Conservation (phyloP, 768 basidiomycete genomes). For the Clitopilus hobsonii region DNA sequence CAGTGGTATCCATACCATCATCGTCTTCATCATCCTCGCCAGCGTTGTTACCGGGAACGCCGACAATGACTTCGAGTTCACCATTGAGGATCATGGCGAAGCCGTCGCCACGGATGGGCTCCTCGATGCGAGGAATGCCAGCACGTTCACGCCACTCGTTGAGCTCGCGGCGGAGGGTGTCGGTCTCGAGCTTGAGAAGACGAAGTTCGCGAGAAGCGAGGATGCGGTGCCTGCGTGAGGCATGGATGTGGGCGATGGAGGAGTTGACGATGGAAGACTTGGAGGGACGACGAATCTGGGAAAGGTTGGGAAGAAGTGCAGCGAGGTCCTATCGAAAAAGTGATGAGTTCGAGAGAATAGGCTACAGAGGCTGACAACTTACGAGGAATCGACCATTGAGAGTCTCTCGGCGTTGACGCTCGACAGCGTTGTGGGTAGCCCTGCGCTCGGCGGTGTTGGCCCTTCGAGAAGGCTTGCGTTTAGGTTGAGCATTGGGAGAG, state of each 20-base stretch:
- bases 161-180: slow-evolving; percentile 84
- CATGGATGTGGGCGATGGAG: slow-evolving; percentile 84
- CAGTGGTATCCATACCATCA: slow-evolving; percentile 19
- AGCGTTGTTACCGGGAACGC: slow-evolving; percentile 46
- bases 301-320: slow-evolving; percentile 84
- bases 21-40: slow-evolving; percentile 46
- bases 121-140: slow-evolving; percentile 66
- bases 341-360: slow-evolving; percentile 3
- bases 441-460: slow-evolving; percentile 97
- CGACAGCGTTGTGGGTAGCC: slow-evolving; percentile 96
- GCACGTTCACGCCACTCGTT: slow-evolving; percentile 89
- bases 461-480: slow-evolving; percentile 80
- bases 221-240: slow-evolving; percentile 51
- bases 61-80: slow-evolving; percentile 62
- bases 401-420: slow-evolving; percentile 88
- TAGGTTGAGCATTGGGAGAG: slow-evolving; percentile 34
- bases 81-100: slow-evolving; percentile 68
- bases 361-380: slow-evolving; percentile 25
- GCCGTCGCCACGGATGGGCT: slow-evolving; percentile 66
- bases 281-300: slow-evolving; percentile 87
- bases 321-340: slow-evolving; percentile 71
- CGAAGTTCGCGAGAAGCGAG: slow-evolving; percentile 83
- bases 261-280: slow-evolving; percentile 98
- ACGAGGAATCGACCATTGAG: slow-evolving; percentile 90
- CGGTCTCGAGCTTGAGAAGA: slow-evolving; percentile 72